Percentiles rank a stretch among this genome's conserved stretches.
phyloP scores from a whole-genome alignment of 768 basidiomycete genomes.

The Leccinum sublutescens region DNA sequence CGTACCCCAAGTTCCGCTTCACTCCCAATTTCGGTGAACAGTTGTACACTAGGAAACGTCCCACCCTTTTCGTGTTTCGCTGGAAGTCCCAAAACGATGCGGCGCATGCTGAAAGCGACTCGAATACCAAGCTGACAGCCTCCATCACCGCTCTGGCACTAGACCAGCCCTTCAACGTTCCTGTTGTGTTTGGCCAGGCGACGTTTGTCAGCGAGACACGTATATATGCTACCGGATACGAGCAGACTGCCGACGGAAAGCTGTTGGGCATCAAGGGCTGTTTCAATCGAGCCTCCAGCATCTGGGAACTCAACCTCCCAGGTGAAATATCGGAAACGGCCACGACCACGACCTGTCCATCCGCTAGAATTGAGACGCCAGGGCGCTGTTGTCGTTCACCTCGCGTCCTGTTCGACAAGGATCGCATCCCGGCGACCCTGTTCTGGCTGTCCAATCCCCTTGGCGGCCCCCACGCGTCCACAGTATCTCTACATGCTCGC shows the following conservation, averaged over 20 bases:
- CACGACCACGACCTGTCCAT: constrained; percentile 20
- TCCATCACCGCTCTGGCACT: constrained; percentile 13
- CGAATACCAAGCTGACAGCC: constrained; percentile 4
- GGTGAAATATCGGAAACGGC: not conserved
- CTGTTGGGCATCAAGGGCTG: constrained; percentile 59
- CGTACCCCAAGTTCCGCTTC: constrained; percentile 50
- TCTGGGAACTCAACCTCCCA: constrained; percentile 45
- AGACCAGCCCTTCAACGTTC: constrained; percentile 2
- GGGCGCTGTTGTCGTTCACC: constrained; percentile 57
- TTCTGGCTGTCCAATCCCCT: constrained; percentile 54
- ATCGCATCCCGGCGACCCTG: constrained; percentile 28
- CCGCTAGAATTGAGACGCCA: constrained; percentile 37
- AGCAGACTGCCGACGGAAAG: constrained; percentile 54
- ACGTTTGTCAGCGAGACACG: constrained; percentile 43
- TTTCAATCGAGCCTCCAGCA: constrained; percentile 52
- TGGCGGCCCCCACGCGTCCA: constrained; percentile 61
- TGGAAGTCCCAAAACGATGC: constrained; percentile 35
- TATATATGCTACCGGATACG: constrained; percentile 62
- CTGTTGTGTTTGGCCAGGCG: constrained; percentile 55
- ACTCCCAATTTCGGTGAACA: constrained; percentile 64
- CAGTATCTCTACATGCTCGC: constrained; percentile 42
- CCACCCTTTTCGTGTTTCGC: constrained; percentile 52
- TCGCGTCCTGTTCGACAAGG: constrained; percentile 36
- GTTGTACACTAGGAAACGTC: constrained; percentile 49
- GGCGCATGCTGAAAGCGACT: not conserved